A percentile compares a stretch with the other conserved stretches of the same genome.
Evolutionary conservation across 441 rosid genomes (phyloP).

Genomic region (Brassica hybrid): DNA sequence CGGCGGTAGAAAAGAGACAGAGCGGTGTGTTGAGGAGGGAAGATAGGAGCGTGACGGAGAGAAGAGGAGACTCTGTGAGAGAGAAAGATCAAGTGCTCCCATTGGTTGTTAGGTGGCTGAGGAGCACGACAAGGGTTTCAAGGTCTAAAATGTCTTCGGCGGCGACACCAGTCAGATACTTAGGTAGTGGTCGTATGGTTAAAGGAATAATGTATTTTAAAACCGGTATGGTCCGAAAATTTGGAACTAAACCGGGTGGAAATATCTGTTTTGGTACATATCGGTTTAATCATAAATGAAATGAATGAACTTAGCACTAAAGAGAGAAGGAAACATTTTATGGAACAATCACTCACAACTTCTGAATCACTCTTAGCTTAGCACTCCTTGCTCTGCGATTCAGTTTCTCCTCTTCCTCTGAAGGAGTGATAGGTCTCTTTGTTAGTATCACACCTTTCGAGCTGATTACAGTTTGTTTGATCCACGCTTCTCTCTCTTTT

Average conservation of each 20-base stretch:
- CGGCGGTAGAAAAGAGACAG: slow-evolving; percentile 24
- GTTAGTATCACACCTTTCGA: slow-evolving; percentile 75
- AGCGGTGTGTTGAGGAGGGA: slow-evolving; percentile 16
- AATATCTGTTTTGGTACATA: no score
- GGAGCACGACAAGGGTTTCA: no score
- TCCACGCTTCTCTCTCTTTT: slow-evolving; percentile 60
- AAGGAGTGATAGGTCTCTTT: slow-evolving; percentile 91
- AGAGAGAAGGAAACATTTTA: no score
- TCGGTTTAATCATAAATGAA: no score
- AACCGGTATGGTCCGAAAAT: no score
- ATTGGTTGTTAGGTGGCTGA: no score
- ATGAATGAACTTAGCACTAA: no score
- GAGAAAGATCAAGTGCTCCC: slow-evolving; percentile 15
- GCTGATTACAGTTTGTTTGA: slow-evolving; percentile 63
- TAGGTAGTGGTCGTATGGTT: no score
- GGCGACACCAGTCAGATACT: no score
- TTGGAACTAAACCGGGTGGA: no score
- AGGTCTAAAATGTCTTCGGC: no score
- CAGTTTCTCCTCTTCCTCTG: slow-evolving; percentile 76
- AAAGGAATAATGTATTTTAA: neutral
- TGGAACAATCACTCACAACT: slow-evolving; percentile 27
- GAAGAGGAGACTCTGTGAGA: slow-evolving; percentile 31
- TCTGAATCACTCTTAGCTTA: slow-evolving; percentile 86
- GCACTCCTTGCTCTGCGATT: slow-evolving; percentile 87
- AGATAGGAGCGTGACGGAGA: slow-evolving; percentile 32